Base-by-base conservation (phyloP, 2,329 filamentous ascomycete genomes). In the Cladobotryum mycophilum region DNA sequence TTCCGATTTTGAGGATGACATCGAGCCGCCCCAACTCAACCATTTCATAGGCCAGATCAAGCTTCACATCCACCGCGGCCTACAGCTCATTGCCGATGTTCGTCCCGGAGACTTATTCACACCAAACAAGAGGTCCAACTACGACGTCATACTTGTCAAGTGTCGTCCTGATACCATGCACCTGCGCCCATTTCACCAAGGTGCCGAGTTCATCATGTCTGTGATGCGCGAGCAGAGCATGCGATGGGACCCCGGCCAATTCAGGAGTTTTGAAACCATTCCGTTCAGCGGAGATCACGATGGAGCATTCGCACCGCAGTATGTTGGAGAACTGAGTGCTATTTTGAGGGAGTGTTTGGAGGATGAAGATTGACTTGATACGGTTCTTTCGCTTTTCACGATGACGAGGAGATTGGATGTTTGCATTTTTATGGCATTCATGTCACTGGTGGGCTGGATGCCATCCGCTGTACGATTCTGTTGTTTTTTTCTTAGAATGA, bases 231-330 rank as follows among this genome's bases (percentile, higher is more conserved):
- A 60, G 35, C 36, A 45, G 36, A 48, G 47, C 42, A 60, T 60
- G 58, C 53, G 55, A 4, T 60, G 58, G 58, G 50, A 60, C 15
- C 36, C 52, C 5, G 44, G 41, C 20, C 57, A 52, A 22, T 60
- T 60, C 34, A 43, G 48, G 33, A 58, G 49, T 38, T 60, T 60
- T 20, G 41, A 54, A 45, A 53, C 51, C 17, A 53, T 58, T 22
- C 55, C 58, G 2, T 60, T 60, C 33, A 58, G 57, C 41, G 58
- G 57, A 7, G 53, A 59, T 12, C 58, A 60, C 46, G 57, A 60
- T 43, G 50, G 57, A 6, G 58, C 58, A 9, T 60, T 60, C 44
- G 52, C 56, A 52, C 56, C 58, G 13, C 48, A 51, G 45, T 42
- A 48, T 41, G 54, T 60, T 17, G 55, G 51, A 15, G 58, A 60